phyloP scores from a whole-genome alignment of 192 early-diverging fungal species.

The Coemansia sp. region DNA sequence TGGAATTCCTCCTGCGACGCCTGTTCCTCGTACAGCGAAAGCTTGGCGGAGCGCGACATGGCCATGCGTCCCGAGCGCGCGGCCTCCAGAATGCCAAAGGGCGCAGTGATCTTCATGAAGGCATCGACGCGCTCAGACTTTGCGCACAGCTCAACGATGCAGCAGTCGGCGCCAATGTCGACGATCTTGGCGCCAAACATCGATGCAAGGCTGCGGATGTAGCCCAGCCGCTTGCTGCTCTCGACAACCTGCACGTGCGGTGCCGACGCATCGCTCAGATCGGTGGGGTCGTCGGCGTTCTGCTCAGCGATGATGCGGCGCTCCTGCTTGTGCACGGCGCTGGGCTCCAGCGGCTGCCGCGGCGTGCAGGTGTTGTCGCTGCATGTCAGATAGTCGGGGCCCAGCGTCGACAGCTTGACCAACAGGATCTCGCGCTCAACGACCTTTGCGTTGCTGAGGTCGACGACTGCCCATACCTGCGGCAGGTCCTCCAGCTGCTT shows the following conservation, averaged over 20 bases:
- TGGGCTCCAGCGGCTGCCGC: conserved; percentile 36
- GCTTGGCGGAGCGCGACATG: conserved; percentile 89
- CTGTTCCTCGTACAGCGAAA: conserved; percentile 68
- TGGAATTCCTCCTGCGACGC: conserved; percentile 44
- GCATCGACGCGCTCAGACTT: conserved; percentile 87
- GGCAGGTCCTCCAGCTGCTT: conserved; percentile 92
- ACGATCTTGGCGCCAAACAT: conserved; percentile 87
- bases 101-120: conserved; percentile 90
- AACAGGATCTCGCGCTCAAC: conserved; percentile 93
- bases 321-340: conserved; percentile 32
- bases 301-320: conserved; percentile 28
- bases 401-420: conserved; percentile 89
- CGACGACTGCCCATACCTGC: conserved; percentile 96
- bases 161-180: conserved; percentile 82
- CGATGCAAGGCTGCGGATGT: conserved; percentile 62
- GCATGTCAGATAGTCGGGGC: conserved; percentile 56
- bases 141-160: conserved; percentile 85
- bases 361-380: conserved; percentile 45
- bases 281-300: conserved; percentile 16
- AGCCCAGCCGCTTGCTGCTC: conserved; percentile 54
- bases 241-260: conserved; percentile 73
- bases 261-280: conserved; percentile 9
- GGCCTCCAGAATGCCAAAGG: conserved; percentile 94
- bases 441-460: conserved; percentile 84
- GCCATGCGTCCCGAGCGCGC: conserved; percentile 96